phyloP scores from a whole-genome alignment of 129 eudicot genomes.

The Centrapalus pauciflorus region DNA sequence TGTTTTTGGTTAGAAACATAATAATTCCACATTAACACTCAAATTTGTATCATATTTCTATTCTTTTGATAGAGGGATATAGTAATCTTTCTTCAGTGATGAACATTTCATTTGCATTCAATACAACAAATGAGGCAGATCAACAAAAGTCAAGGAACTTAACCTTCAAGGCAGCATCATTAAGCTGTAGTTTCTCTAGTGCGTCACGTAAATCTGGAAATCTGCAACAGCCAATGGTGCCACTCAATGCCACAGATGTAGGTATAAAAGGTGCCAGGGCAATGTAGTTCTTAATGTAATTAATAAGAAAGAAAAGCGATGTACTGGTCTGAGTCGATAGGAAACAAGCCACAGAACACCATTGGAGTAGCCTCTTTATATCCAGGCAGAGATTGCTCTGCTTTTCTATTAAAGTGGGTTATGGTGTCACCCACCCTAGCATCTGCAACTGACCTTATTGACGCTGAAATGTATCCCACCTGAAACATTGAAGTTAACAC shows the following conservation, averaged over 20 bases:
- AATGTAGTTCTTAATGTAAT: constrained; percentile 2
- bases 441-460: constrained; percentile 96
- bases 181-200: constrained; percentile 88
- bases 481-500: constrained; percentile 22
- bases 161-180: constrained; percentile 94
- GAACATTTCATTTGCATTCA: background rate
- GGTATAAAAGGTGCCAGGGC: background rate
- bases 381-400: constrained; percentile 84
- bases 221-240: constrained; percentile 32
- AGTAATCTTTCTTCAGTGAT: background rate
- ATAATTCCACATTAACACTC: background rate
- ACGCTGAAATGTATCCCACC: constrained; percentile 98
- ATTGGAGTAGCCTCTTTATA: constrained; percentile 95
- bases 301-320: constrained; percentile 5
- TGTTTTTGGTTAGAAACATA: background rate
- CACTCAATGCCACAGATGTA: background rate
- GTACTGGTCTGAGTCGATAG: constrained; percentile 92
- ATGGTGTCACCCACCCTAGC: constrained; percentile 99
- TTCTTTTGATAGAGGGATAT: background rate
- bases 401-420: constrained; percentile 71
- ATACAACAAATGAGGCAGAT: constrained; percentile 1
- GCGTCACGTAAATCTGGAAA: constrained; percentile 94
- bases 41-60: background rate
- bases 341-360: constrained; percentile 99
- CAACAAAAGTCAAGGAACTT: background rate